phyloP scores from a whole-genome alignment of 192 early-diverging fungal species.

The Entomortierella chlamydospora region DNA sequence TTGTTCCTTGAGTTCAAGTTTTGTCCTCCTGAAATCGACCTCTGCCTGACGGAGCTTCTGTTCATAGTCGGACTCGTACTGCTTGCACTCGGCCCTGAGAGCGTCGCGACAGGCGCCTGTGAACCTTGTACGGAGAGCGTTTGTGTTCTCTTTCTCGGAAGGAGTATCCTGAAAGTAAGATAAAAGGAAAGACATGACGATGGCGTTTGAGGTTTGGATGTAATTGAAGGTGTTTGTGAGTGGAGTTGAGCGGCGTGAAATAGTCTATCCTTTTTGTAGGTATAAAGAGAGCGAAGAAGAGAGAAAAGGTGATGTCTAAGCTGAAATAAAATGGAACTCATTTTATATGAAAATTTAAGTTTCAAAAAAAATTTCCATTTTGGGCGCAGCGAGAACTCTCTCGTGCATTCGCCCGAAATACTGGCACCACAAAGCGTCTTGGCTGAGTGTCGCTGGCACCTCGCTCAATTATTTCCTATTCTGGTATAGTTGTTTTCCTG shows the following conservation, averaged over 20 bases:
- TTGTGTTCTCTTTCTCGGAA: not conserved
- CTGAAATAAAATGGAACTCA: no score
- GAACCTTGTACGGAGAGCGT: not conserved
- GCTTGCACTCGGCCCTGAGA: not conserved
- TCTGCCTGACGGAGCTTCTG: not conserved
- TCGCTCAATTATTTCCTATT: no score
- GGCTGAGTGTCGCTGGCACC: no score
- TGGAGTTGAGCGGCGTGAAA: no score
- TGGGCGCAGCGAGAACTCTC: not conserved
- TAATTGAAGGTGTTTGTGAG: not conserved
- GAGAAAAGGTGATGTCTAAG: no score
- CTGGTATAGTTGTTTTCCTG: no score
- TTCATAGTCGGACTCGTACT: not conserved
- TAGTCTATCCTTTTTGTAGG: no score
- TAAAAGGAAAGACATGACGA: not conserved
- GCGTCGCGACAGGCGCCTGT: not conserved
- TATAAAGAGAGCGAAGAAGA: no score
- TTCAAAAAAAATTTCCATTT: conserved; percentile 4
- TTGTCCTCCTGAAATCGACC: not conserved
- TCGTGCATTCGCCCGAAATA: no score
- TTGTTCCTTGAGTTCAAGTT: not conserved
- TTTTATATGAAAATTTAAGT: not conserved
- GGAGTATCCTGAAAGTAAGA: not conserved
- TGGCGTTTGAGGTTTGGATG: not conserved
- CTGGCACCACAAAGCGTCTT: no score